A percentile compares a stretch with the other conserved stretches of the same genome.
These are phyloP conservation scores for Phylloporus sp. DNA, from an alignment of 768 basidiomycete species.

Conservation along the genomic window DNA sequence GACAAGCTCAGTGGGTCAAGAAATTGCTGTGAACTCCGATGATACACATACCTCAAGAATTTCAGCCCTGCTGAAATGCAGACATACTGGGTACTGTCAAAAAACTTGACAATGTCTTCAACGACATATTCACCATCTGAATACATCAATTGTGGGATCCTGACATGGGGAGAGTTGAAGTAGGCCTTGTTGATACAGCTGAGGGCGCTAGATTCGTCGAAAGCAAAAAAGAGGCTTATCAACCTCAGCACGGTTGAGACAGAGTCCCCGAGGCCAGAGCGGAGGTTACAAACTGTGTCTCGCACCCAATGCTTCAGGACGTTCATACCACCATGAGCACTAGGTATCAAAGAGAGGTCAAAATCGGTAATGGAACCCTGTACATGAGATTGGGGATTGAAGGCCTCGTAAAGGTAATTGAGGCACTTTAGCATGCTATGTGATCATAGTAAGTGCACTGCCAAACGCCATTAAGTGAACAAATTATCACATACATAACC, in stretches of 20 bases:
- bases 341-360: constrained; percentile 35
- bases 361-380: constrained; percentile 43
- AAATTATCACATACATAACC: constrained; percentile 2
- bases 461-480: no score
- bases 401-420: constrained; percentile 42
- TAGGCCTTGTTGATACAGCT: constrained; percentile 35
- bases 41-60: constrained; percentile 40
- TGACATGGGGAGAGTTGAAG: constrained; percentile 16
- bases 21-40: constrained; percentile 14
- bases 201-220: constrained; percentile 34
- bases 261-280: not conserved
- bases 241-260: constrained; percentile 40
- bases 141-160: constrained; percentile 6
- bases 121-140: constrained; percentile 24
- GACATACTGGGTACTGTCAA: constrained; percentile 23
- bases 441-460: no score
- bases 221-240: constrained; percentile 34
- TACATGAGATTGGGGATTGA: constrained; percentile 45
- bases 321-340: constrained; percentile 33
- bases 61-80: constrained; percentile 36
- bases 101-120: constrained; percentile 29
- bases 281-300: constrained; percentile 39
- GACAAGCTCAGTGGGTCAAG: constrained; percentile 14
- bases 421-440: constrained; percentile 33
- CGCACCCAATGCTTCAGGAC: constrained; percentile 46